A percentile compares a stretch with the other conserved stretches of the same genome.
Evolutionary conservation across 108 stramenopile species (phyloP).

Genomic region (Pseudonitzschia multistriata): DNA sequence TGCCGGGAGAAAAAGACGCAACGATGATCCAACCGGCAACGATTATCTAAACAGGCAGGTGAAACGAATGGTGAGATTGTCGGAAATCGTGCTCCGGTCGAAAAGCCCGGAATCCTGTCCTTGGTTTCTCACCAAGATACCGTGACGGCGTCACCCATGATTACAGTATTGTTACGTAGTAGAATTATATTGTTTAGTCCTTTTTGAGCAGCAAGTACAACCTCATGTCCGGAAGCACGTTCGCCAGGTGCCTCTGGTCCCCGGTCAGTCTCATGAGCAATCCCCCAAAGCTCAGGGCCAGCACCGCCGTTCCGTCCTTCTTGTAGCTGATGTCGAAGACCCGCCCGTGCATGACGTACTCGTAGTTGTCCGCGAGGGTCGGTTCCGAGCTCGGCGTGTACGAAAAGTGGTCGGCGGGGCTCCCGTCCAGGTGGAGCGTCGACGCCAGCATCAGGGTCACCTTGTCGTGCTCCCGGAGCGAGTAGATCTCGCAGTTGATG

Average conservation of each 20-base stretch:
- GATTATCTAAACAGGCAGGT: no score
- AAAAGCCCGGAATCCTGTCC: no score
- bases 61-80: no score
- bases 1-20: no score
- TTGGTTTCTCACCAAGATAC: no score
- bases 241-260: constrained; percentile 89
- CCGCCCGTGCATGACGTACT: constrained; percentile 97
- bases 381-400: constrained; percentile 73
- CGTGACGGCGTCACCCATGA: no score
- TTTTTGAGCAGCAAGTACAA: constrained; percentile 90
- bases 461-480: constrained; percentile 79
- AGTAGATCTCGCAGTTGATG: constrained; percentile 93
- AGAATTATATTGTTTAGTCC: constrained; percentile 41
- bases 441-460: constrained; percentile 90
- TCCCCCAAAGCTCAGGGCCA: constrained; percentile 92
- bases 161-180: not conserved
- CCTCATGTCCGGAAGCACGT: constrained; percentile 87
- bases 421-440: constrained; percentile 91
- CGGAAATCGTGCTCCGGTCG: no score
- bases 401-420: constrained; percentile 90
- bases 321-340: constrained; percentile 90
- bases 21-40: no score
- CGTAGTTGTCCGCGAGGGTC: constrained; percentile 92
- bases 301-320: constrained; percentile 77
- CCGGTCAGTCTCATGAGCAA: constrained; percentile 93